Conservation (phyloP, 768 basidiomycete species). For the Antrodiella citrinella region DNA sequence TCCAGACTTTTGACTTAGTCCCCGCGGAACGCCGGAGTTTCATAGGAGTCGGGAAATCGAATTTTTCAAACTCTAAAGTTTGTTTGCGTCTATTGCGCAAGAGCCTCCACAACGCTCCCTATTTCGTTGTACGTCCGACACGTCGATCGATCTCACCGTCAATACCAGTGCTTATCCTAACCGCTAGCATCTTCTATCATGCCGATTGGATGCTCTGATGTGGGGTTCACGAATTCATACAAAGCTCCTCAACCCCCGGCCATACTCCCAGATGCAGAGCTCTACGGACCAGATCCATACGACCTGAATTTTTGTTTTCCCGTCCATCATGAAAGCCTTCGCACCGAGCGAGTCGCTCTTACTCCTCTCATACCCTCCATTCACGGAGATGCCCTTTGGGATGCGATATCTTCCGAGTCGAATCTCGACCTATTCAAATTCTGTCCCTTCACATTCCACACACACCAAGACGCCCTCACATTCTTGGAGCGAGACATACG, state of each 20-base stretch:
- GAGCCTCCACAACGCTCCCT: no score
- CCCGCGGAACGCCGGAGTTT: no score
- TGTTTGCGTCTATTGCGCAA: no score
- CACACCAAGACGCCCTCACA: slow-evolving; percentile 15
- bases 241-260: neutral
- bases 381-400: slow-evolving; percentile 25
- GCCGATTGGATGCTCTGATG: no score
- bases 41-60: no score
- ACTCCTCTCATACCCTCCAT: slow-evolving; percentile 30
- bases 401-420: slow-evolving; percentile 15
- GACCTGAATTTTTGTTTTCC: slow-evolving; percentile 33
- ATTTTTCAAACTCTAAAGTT: no score
- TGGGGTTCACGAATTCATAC: slow-evolving; percentile 8
- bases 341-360: slow-evolving; percentile 30
- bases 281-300: slow-evolving; percentile 24
- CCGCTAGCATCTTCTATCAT: no score
- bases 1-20: no score
- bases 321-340: slow-evolving; percentile 23
- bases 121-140: no score
- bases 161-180: no score
- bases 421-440: slow-evolving; percentile 23
- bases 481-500: slow-evolving; percentile 17
- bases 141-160: no score
- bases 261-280: slow-evolving; percentile 5
- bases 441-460: slow-evolving; percentile 23